A percentile compares a stretch with the other conserved stretches of the same genome.
Conservation (phyloP, 1,139 yeast genomes). For the Wickerhamomyces sp. region DNA sequence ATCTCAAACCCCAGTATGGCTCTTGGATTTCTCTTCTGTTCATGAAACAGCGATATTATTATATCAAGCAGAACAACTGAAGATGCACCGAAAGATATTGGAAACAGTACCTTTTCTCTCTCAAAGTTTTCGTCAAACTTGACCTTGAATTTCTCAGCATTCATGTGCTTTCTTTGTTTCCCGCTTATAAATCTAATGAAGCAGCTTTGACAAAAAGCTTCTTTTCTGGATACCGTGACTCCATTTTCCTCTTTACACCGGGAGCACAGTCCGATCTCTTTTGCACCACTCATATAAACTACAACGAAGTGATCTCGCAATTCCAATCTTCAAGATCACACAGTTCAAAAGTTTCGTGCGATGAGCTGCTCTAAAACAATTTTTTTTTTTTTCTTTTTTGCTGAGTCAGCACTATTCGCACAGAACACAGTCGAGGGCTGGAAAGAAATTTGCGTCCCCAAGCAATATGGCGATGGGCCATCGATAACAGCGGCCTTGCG, state of each 20-base stretch:
- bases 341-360: neutral
- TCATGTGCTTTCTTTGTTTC: constrained; percentile 77
- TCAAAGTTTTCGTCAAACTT: constrained; percentile 31
- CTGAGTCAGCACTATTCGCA: too few species aligned
- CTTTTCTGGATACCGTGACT: constrained; percentile 57
- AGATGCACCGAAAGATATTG: constrained; percentile 61
- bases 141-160: constrained; percentile 63
- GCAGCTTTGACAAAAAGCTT: constrained; percentile 61
- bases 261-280: constrained; percentile 24
- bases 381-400: neutral
- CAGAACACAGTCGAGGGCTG: too few species aligned
- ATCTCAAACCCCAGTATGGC: constrained; percentile 68
- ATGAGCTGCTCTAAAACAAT: neutral
- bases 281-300: neutral
- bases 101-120: constrained; percentile 43
- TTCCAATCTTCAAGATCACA: too few species aligned
- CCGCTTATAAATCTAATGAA: constrained; percentile 68
- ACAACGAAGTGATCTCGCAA: too few species aligned
- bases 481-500: too few species aligned
- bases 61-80: constrained; percentile 68
- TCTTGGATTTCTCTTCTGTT: constrained; percentile 54
- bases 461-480: too few species aligned
- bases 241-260: constrained; percentile 51
- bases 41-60: constrained; percentile 51
- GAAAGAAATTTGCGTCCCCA: too few species aligned